Evolutionary conservation across 345 rosid genomes (phyloP).

Genomic region (Acer saccharum): DNA sequence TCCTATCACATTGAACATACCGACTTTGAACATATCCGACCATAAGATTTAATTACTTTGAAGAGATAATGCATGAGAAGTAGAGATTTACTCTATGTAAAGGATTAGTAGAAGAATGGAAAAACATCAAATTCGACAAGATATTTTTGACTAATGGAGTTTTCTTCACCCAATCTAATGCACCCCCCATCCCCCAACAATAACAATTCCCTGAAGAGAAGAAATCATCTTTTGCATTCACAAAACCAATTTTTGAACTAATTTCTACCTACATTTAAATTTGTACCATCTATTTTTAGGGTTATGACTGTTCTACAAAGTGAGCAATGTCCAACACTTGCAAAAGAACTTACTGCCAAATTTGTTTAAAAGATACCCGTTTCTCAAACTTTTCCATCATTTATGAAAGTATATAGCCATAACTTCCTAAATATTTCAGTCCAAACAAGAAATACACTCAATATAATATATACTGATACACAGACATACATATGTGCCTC

Average conservation of each 20-base stretch:
- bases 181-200: background rate
- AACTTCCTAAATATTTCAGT: background rate
- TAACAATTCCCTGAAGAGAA: background rate
- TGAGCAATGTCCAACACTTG: background rate
- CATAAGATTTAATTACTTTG: background rate
- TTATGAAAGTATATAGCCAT: background rate
- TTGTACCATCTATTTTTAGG: background rate
- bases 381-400: background rate
- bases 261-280: background rate
- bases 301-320: background rate
- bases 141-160: background rate
- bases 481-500: no score
- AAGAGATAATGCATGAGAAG: background rate
- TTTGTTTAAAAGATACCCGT: background rate
- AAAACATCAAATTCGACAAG: background rate
- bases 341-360: background rate
- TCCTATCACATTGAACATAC: background rate
- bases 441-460: background rate
- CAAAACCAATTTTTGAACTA: background rate
- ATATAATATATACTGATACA: background rate
- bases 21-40: background rate
- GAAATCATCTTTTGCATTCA: background rate
- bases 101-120: background rate
- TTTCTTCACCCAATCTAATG: background rate
- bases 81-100: background rate